Evolutionary conservation across 805 yeast species (phyloP), one percentile per base, ranked within the genome.

Genomic region (Hanseniaspora mollemarum): DNA sequence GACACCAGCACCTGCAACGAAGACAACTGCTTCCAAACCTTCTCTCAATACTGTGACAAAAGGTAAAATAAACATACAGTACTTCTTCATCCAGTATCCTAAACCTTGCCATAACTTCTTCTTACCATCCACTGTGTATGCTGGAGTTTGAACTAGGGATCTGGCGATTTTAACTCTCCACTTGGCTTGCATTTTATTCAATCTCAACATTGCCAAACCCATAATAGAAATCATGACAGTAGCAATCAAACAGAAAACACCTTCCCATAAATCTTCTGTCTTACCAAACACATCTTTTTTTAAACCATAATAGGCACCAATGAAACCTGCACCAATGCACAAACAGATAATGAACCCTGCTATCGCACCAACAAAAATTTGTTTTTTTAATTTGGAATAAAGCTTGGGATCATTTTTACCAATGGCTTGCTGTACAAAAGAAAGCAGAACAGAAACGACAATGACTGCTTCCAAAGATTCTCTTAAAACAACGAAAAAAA

Each of bases 231-330:
- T 90, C 78, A 90, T 77, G 43, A 85, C 70, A 0, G 95, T 78
- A 2, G 97, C 98, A 65, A 90, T 80, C 57, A 90, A 70, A 68
- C 94, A 85, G 65, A 90, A 87, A 53, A 86, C 73, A 71, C 96
- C 97, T 75, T 90, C 98, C 97, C 97, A 90, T 53, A 90, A 67
- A 65, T 90, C 96, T 66, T 90, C 98, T 19, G 95, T 79, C 12
- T 66, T 63, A 46, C 90, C 73, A 84, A 95, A 90, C 56, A 90
- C 76, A 75, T 90, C 94, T 49, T 76, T 76, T 56, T 82, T 80
- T 46, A 83, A 72, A 33, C 83, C 69, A 66, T 90, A 90, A 71
- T 86, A 90, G 21, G 87, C 87, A 67, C 95, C 98, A 64, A 90
- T 88, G 69, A 90, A 88, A 52, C 87, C 95, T 68, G 84, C 82